These are phyloP conservation scores for Ramalina peruviana DNA, from an alignment of 495 filamentous ascomycete genomes.

Conservation along the genomic window DNA sequence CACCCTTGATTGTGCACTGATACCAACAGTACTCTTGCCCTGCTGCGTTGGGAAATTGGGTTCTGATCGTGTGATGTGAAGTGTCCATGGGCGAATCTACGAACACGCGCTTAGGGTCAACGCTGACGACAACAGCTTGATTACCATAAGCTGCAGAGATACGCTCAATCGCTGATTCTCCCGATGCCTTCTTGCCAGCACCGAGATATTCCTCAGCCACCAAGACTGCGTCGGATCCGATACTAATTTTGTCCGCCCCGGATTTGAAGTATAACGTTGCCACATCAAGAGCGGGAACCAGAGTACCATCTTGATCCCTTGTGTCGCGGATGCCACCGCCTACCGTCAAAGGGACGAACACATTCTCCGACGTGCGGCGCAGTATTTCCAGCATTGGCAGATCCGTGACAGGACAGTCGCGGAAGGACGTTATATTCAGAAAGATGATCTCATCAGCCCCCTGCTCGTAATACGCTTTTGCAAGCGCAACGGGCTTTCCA, in stretches of 20 bases:
- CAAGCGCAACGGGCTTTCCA: slow-evolving; percentile 93
- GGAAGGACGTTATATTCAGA: slow-evolving; percentile 94
- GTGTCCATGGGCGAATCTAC: slow-evolving; percentile 60
- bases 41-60: slow-evolving; percentile 50
- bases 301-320: slow-evolving; percentile 76
- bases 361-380: slow-evolving; percentile 69
- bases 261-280: slow-evolving; percentile 96
- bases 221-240: slow-evolving; percentile 85
- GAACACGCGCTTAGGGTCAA: slow-evolving; percentile 86
- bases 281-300: slow-evolving; percentile 74
- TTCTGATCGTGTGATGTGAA: slow-evolving; percentile 62
- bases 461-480: slow-evolving; percentile 85
- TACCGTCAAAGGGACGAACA: slow-evolving; percentile 95
- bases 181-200: slow-evolving; percentile 48
- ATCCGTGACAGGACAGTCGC: slow-evolving; percentile 83
- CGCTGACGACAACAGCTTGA: slow-evolving; percentile 91
- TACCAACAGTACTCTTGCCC: slow-evolving; percentile 91
- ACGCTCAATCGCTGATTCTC: slow-evolving; percentile 82
- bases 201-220: slow-evolving; percentile 83
- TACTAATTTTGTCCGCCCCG: slow-evolving; percentile 97
- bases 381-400: slow-evolving; percentile 93
- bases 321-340: slow-evolving; percentile 91
- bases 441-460: slow-evolving; percentile 96
- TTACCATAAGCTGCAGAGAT: slow-evolving; percentile 90
- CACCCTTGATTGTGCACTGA: slow-evolving; percentile 92